Percentiles rank a stretch among this genome's conserved stretches.
Conservation (phyloP, 495 filamentous ascomycete genomes). For the Hyaloscypha variabilis region DNA sequence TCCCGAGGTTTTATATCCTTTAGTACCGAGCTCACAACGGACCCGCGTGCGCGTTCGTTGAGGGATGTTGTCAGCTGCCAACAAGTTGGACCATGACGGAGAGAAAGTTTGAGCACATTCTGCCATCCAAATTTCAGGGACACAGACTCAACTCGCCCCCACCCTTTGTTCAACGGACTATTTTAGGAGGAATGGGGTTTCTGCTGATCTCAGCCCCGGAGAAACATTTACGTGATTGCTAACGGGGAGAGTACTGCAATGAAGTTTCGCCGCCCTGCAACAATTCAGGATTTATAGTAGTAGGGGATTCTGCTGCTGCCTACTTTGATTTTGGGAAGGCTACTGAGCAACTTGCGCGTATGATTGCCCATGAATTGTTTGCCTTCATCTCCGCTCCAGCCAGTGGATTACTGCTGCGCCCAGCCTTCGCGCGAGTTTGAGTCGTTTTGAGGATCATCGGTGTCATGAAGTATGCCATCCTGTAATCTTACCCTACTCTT, state of each 20-base stretch:
- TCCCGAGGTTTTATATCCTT: no score
- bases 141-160: neutral
- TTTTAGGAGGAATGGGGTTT: neutral
- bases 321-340: neutral
- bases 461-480: neutral
- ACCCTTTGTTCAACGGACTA: neutral
- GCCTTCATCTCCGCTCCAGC: neutral
- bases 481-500: neutral
- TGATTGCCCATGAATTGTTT: neutral
- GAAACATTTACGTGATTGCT: neutral
- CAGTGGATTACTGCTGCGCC: neutral
- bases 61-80: neutral
- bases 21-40: no score
- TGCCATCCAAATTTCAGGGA: neutral
- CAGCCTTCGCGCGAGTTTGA: constrained; percentile 9
- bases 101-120: constrained; percentile 14
- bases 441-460: constrained; percentile 4
- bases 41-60: no score
- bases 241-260: neutral
- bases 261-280: neutral
- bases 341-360: neutral
- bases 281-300: neutral
- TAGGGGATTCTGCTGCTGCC: neutral
- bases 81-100: neutral
- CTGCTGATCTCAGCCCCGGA: neutral